Percentiles rank a stretch among this genome's conserved stretches.
Evolutionary conservation across 495 filamentous ascomycete species (phyloP).

Genomic region (Xylaria curta): DNA sequence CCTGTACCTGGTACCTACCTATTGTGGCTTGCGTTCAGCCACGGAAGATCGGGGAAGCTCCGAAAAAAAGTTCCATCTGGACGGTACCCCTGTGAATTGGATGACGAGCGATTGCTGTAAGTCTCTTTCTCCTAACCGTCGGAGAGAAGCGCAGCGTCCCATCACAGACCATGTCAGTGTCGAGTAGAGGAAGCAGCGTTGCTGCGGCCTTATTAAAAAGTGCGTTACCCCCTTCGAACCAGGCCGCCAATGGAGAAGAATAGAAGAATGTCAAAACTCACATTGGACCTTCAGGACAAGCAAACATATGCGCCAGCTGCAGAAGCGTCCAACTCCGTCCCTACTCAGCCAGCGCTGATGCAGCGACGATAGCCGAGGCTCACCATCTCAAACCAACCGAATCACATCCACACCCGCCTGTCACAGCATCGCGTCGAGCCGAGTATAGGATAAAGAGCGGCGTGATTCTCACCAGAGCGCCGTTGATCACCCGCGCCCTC

Average conservation of each 20-base stretch:
- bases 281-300: slow-evolving; percentile 30
- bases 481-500: slow-evolving; percentile 81
- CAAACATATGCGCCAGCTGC: slow-evolving; percentile 43
- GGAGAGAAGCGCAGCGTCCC: slow-evolving; percentile 27
- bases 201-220: slow-evolving; percentile 51
- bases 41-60: slow-evolving; percentile 25
- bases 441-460: slow-evolving; percentile 75
- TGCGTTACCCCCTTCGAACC: slow-evolving; percentile 37
- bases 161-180: slow-evolving; percentile 52
- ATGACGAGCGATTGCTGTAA: slow-evolving; percentile 29
- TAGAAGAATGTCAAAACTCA: slow-evolving; percentile 23
- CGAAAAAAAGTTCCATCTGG: slow-evolving; percentile 38
- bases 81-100: slow-evolving; percentile 13
- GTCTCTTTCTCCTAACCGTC: slow-evolving; percentile 15
- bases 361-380: slow-evolving; percentile 33
- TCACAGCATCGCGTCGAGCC: slow-evolving; percentile 31
- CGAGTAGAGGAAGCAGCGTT: slow-evolving; percentile 55
- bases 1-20: no score
- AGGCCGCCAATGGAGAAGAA: slow-evolving; percentile 5
- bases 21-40: neutral
- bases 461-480: slow-evolving; percentile 86
- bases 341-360: slow-evolving; percentile 37
- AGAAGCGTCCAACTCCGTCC: slow-evolving; percentile 35
- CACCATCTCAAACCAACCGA: slow-evolving; percentile 37
- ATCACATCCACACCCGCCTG: slow-evolving; percentile 36